Percentiles rank a stretch among this genome's conserved stretches.
These are phyloP conservation scores for Cylindrodendrum hubeiense DNA, from an alignment of 2,329 filamentous ascomycete species.

Conservation along the genomic window DNA sequence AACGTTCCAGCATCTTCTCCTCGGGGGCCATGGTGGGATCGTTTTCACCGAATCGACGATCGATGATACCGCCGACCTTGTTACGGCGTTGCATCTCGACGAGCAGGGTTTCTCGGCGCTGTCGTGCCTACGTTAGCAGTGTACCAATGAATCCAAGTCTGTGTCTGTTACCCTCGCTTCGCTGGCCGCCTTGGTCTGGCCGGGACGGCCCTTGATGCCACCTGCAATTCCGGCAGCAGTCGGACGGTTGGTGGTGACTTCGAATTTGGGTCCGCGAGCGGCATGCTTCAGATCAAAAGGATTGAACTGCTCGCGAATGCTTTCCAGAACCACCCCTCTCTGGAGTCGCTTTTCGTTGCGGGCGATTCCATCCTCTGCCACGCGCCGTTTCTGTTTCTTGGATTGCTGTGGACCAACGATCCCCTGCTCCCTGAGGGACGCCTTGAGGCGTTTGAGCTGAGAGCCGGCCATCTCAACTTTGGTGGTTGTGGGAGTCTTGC, in stretches of 20 bases:
- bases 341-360: slow-evolving; percentile 80
- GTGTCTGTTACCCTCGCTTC: slow-evolving; percentile 78
- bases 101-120: slow-evolving; percentile 86
- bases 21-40: slow-evolving; percentile 95
- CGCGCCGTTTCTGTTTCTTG: slow-evolving; percentile 90
- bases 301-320: slow-evolving; percentile 96
- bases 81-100: slow-evolving; percentile 90
- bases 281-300: slow-evolving; percentile 94
- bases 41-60: slow-evolving; percentile 95
- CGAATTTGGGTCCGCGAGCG: slow-evolving; percentile 83
- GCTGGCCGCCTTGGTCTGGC: slow-evolving; percentile 84
- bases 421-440: slow-evolving; percentile 89
- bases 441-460: slow-evolving; percentile 95
- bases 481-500: slow-evolving; percentile 32
- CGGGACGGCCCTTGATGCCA: slow-evolving; percentile 79
- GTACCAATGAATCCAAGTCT: not conserved
- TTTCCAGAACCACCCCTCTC: slow-evolving; percentile 81
- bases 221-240: slow-evolving; percentile 64
- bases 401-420: slow-evolving; percentile 93
- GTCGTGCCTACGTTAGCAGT: slow-evolving; percentile 30
- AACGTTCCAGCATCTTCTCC: slow-evolving; percentile 91
- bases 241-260: slow-evolving; percentile 78
- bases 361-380: slow-evolving; percentile 73
- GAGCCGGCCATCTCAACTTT: slow-evolving; percentile 83
- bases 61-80: slow-evolving; percentile 92